A percentile compares a stretch with the other conserved stretches of the same genome.
phyloP scores from a whole-genome alignment of 495 filamentous ascomycete genomes.

The Neurospora intermedia region DNA sequence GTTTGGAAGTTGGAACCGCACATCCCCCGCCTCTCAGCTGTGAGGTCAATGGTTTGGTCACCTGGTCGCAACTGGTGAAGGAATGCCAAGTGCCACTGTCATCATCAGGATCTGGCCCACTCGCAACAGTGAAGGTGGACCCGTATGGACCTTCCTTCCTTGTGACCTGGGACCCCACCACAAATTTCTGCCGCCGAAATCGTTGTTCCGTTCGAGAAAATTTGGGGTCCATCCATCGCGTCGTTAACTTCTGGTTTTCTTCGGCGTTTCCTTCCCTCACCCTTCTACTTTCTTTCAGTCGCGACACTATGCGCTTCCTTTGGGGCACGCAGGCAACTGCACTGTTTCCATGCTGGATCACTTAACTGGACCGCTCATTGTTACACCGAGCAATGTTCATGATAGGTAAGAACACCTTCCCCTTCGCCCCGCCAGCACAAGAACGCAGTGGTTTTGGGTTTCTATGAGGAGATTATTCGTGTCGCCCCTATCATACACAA shows the following conservation, averaged over 20 bases:
- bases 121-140: background rate
- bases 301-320: background rate
- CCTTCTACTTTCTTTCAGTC: background rate
- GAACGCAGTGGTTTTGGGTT: constrained; percentile 5
- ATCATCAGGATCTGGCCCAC: background rate
- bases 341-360: background rate
- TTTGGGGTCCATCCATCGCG: background rate
- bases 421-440: background rate
- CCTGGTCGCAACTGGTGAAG: background rate
- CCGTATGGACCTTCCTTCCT: background rate
- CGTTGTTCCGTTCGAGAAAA: background rate
- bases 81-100: background rate
- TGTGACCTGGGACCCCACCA: background rate
- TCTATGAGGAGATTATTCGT: constrained; percentile 69
- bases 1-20: background rate
- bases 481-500: constrained; percentile 89
- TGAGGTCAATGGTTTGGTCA: background rate
- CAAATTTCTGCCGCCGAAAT: background rate
- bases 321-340: background rate
- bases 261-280: background rate
- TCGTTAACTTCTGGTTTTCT: background rate
- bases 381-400: background rate
- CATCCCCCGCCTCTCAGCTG: background rate
- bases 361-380: background rate
- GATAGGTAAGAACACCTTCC: constrained; percentile 20